A percentile compares a stretch with the other conserved stretches of the same genome.
These are phyloP conservation scores for Phytopythium helicoides DNA, from an alignment of 352 stramenopile species.

Conservation along the genomic window DNA sequence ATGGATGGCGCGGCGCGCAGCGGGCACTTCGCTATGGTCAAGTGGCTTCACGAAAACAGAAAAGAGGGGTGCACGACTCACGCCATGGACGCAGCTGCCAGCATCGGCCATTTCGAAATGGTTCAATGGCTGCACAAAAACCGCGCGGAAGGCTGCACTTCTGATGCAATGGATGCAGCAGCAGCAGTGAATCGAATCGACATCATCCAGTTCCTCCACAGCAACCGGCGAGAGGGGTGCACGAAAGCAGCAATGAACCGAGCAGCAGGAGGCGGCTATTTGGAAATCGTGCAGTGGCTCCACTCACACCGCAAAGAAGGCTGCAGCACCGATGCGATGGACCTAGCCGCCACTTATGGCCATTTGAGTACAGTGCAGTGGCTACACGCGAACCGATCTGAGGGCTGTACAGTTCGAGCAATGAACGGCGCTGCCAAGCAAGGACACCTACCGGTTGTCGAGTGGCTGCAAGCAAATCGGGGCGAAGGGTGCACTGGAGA, in stretches of 20 bases:
- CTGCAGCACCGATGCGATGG: constrained; percentile 24
- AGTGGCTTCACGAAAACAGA: constrained; percentile 30
- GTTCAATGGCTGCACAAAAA: constrained; percentile 22
- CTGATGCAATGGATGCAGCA: constrained; percentile 24
- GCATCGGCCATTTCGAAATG: constrained; percentile 25
- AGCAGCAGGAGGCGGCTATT: constrained; percentile 27
- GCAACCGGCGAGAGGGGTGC: constrained; percentile 26
- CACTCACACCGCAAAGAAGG: constrained; percentile 28
- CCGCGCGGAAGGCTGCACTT: constrained; percentile 22
- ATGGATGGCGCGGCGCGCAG: constrained; percentile 27
- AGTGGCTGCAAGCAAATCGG: constrained; percentile 12
- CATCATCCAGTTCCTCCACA: constrained; percentile 30
- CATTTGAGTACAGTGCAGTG: constrained; percentile 27
- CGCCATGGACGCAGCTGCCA: constrained; percentile 28
- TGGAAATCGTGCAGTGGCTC: constrained; percentile 29
- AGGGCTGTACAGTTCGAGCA: constrained; percentile 23
- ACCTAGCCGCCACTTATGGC: constrained; percentile 17
- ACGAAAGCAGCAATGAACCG: constrained; percentile 30
- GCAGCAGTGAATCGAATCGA: constrained; percentile 20
- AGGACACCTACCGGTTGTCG: constrained; percentile 4
- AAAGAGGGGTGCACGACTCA: constrained; percentile 28
- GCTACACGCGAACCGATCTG: constrained; percentile 18
- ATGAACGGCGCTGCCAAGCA: constrained; percentile 14
- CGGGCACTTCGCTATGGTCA: constrained; percentile 22
- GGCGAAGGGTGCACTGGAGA: constrained; percentile 12